Base-by-base conservation (phyloP, 495 filamentous ascomycete species). In the Astrothelium macrocarpum region DNA sequence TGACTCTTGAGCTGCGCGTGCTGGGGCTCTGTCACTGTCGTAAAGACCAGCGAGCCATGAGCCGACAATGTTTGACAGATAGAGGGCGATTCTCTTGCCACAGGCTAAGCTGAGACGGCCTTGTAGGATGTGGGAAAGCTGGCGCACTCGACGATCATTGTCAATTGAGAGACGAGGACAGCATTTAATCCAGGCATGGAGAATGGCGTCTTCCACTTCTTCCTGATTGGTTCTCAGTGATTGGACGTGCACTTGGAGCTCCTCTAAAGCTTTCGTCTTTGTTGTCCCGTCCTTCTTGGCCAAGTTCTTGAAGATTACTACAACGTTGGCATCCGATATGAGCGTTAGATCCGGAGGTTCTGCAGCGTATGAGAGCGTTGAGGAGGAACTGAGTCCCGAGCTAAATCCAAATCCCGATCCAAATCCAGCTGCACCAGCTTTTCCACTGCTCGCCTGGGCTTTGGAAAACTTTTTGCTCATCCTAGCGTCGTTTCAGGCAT, bases 251-350 rank as follows among this genome's bases (percentile, higher is more conserved):
- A 81, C 71, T 53, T 87, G 82, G 34, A 99, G 72, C 46, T 96
- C 93, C 62, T 97, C 93, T 59, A 99, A 72, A 0, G 91, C 94
- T 72, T 95, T 96, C n/a, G 87, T 80, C 68, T 95, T 93, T 31
- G 95, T 99, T 16, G 84, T 93, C 63, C 87, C 87, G 77, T 96
- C 92, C 74, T 91, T 95, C 77, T 97, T 99, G 56, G 85, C 81
- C 18, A 96, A 79, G 68, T 92, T 95, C 73, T 97, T 95, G 79
- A 96, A 92, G 25, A 87, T 82, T 10, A 99, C 91, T 16, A 90
- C 83, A 58, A 94, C 78, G 69, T 91, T 88, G 32, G 90, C 79
- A 59, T 96, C 86, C 14, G 82, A 88, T 63, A 98, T 85, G 31
- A 71, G 75, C 32, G 85, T 87, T 59, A 96, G 81, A 73, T 97